These are phyloP conservation scores for Citrus cavaleriei DNA, from an alignment of 345 rosid species.

Conservation along the genomic window DNA sequence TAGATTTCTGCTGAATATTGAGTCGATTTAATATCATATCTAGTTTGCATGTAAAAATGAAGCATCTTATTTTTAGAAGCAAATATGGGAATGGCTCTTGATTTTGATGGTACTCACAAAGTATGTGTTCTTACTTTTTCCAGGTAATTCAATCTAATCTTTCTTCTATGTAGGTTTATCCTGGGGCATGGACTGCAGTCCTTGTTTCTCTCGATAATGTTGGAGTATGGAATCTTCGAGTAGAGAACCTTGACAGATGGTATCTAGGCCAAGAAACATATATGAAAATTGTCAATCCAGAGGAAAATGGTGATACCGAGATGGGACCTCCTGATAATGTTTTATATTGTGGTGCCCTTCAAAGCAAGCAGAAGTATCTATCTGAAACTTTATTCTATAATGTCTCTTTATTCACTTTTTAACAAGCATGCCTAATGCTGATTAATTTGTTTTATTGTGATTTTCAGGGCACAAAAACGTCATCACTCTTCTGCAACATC, in stretches of 20 bases:
- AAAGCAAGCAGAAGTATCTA: conserved; percentile 51
- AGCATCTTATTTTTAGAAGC: neutral
- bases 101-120: neutral
- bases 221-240: conserved; percentile 89
- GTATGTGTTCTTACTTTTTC: neutral
- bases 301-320: conserved; percentile 82
- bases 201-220: conserved; percentile 73
- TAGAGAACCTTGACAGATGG: conserved; percentile 90
- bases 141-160: neutral
- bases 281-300: conserved; percentile 74
- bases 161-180: conserved; percentile 56
- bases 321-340: conserved; percentile 66
- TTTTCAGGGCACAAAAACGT: conserved; percentile 30
- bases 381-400: conserved; percentile 6
- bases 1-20: neutral
- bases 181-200: conserved; percentile 92
- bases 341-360: conserved; percentile 77
- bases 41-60: neutral
- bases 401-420: conserved; percentile 2
- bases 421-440: neutral
- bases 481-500: conserved; percentile 37
- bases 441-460: neutral
- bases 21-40: neutral
- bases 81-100: neutral
- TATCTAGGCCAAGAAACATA: conserved; percentile 93